Conservation (phyloP, 148 eudicot genomes). For the Chenopodium quinoa region DNA sequence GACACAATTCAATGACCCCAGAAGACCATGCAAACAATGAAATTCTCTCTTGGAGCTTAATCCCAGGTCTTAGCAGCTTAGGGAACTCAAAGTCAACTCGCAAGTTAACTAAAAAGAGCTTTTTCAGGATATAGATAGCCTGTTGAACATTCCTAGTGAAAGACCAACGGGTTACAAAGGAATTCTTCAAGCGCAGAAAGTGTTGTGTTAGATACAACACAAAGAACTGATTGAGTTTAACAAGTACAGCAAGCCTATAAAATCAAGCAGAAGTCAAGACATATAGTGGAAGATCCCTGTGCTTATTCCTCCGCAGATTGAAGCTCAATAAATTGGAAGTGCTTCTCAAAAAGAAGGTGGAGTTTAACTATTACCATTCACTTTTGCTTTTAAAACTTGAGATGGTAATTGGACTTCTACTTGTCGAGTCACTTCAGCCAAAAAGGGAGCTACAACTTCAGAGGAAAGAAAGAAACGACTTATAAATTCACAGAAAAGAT, state of each 20-base stretch:
- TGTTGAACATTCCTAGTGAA: neutral
- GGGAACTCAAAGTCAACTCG: neutral
- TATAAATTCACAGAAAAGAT: neutral
- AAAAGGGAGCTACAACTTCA: neutral
- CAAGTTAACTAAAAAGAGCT: neutral
- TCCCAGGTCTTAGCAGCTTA: neutral
- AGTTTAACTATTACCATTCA: neutral
- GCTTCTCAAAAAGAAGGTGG: neutral
- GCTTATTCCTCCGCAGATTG: neutral
- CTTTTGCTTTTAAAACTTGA: neutral
- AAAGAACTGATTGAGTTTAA: neutral
- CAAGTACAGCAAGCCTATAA: neutral
- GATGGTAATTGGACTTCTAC: neutral
- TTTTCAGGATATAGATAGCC: neutral
- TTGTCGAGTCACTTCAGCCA: neutral
- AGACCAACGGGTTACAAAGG: neutral
- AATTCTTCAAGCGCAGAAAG: neutral
- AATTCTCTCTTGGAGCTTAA: neutral
- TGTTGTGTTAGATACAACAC: neutral
- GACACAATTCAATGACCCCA: neutral
- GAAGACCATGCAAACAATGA: neutral
- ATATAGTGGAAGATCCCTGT: constrained; percentile 9
- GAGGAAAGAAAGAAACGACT: neutral
- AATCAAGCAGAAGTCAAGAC: constrained; percentile 7
- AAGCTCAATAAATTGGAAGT: neutral